Conservation (phyloP, 2,329 filamentous ascomycete species). For the Epicoccum sorghinum region DNA sequence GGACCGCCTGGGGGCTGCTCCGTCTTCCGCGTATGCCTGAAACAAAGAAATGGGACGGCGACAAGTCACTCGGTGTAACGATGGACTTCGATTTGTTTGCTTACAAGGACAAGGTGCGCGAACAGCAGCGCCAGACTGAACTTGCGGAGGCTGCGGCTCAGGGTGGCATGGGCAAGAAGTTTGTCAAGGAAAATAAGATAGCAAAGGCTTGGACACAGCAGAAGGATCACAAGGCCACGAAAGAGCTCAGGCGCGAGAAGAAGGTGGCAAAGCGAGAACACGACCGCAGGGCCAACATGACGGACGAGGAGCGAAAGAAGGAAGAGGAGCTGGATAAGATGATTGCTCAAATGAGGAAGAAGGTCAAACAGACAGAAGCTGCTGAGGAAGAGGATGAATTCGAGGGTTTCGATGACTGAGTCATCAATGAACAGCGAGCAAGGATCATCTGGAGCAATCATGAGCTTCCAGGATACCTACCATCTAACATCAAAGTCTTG, state of each 20-base stretch:
- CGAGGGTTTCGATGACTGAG: slow-evolving; percentile 45
- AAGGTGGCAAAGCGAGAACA: slow-evolving; percentile 41
- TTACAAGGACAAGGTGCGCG: slow-evolving; percentile 54
- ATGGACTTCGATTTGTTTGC: slow-evolving; percentile 50
- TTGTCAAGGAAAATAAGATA: slow-evolving; percentile 34
- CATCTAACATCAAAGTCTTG: no score
- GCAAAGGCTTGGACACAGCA: slow-evolving; percentile 46
- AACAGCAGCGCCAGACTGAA: slow-evolving; percentile 50
- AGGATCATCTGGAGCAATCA: not conserved
- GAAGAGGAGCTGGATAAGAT: slow-evolving; percentile 43
- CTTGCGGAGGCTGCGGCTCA: slow-evolving; percentile 36
- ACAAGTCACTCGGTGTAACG: slow-evolving; percentile 49
- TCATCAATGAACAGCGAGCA: no score
- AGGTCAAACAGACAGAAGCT: slow-evolving; percentile 34
- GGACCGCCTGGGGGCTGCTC: slow-evolving; percentile 82
- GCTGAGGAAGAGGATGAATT: slow-evolving; percentile 39
- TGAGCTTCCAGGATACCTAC: not conserved
- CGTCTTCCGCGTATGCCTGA: slow-evolving; percentile 95
- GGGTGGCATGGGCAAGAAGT: slow-evolving; percentile 24
- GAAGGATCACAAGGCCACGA: slow-evolving; percentile 41
- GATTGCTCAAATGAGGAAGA: slow-evolving; percentile 36
- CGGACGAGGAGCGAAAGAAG: slow-evolving; percentile 39
- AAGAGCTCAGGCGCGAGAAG: slow-evolving; percentile 44
- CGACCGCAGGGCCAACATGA: slow-evolving; percentile 34
- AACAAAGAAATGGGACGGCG: slow-evolving; percentile 55